A percentile compares a stretch with the other conserved stretches of the same genome.
Conservation (phyloP, 257 asterid species). For the Solanum chilense region DNA sequence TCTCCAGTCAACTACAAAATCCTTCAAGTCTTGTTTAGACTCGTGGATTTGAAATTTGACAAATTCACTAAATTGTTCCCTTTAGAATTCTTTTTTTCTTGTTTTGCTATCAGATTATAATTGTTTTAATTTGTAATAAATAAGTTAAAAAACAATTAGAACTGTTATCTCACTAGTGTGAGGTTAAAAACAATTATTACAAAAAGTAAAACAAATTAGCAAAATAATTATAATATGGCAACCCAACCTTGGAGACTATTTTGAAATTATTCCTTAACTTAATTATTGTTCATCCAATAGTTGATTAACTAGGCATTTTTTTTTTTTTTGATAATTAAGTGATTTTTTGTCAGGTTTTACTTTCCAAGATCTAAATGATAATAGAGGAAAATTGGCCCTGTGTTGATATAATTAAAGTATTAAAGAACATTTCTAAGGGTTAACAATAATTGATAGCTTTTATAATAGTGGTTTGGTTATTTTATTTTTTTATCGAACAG, state of each 20-base stretch:
- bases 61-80: not conserved
- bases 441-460: not conserved
- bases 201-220: not conserved
- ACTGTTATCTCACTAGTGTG: too few species aligned
- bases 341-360: not conserved
- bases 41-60: not conserved
- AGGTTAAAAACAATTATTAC: too few species aligned
- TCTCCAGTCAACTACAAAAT: not conserved
- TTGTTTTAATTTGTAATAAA: too few species aligned
- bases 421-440: not conserved
- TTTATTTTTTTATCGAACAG: not conserved
- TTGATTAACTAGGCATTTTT: not conserved
- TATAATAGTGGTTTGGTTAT: not conserved
- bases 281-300: not conserved
- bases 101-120: not conserved
- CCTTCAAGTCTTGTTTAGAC: not conserved
- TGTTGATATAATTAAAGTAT: not conserved
- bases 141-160: too few species aligned
- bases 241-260: not conserved
- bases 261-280: not conserved
- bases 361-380: not conserved
- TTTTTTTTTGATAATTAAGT: not conserved
- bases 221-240: not conserved
- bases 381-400: not conserved
- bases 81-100: not conserved